Percentiles rank a stretch among this genome's conserved stretches.
phyloP scores from a whole-genome alignment of 352 stramenopile species.

The Phytophthora megakarya region DNA sequence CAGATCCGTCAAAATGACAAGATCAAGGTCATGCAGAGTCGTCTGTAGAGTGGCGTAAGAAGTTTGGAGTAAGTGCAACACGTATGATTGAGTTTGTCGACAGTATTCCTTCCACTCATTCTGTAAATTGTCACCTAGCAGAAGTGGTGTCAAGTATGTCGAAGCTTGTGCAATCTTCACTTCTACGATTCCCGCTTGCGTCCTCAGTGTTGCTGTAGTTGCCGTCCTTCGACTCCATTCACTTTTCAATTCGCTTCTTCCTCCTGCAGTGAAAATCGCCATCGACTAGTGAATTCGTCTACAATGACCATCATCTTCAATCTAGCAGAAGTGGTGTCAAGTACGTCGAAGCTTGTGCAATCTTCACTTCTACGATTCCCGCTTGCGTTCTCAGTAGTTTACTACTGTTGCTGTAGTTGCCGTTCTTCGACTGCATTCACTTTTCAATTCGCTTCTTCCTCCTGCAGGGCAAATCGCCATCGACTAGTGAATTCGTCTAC shows the following conservation, averaged over 20 bases:
- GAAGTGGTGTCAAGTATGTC: neutral
- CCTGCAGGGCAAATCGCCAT: neutral
- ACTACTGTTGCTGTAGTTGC: neutral
- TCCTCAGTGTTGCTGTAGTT: neutral
- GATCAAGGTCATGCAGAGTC: conserved; percentile 34
- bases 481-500: conserved; percentile 17
- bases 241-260: conserved; percentile 26
- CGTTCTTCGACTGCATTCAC: conserved; percentile 3
- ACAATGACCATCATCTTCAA: conserved; percentile 46
- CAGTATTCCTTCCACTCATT: neutral
- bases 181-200: neutral
- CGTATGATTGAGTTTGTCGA: conserved; percentile 1
- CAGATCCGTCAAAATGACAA: conserved; percentile 47
- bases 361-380: neutral
- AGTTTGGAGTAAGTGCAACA: neutral
- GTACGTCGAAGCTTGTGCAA: conserved; percentile 3
- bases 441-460: conserved; percentile 22
- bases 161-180: neutral
- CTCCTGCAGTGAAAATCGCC: neutral
- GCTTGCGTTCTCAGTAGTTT: neutral
- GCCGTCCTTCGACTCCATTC: neutral
- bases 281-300: conserved; percentile 15
- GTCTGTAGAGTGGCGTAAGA: conserved; percentile 21
- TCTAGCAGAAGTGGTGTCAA: too few species aligned
- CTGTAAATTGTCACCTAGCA: neutral